Conservation (phyloP, 352 stramenopile species). For the Phytopythium chamaehyphon region DNA sequence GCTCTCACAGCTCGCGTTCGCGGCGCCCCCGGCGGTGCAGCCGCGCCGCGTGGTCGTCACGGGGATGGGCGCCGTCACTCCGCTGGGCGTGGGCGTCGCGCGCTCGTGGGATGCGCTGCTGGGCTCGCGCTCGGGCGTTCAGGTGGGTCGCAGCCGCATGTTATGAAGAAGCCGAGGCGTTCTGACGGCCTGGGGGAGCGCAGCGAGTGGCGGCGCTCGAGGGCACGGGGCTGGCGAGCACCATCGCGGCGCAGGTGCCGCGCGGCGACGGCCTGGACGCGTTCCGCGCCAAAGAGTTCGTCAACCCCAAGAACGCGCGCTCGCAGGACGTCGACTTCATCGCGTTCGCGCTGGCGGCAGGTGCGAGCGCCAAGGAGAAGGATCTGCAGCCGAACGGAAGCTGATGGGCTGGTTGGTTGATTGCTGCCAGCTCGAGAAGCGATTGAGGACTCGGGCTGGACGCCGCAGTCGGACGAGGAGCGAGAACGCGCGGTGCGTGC, state of each 20-base stretch:
- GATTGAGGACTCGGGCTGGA: constrained; percentile 73
- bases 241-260: constrained; percentile 69
- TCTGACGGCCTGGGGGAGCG: neutral
- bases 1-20: constrained; percentile 67
- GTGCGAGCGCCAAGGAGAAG: constrained; percentile 22
- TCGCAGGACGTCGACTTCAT: constrained; percentile 86
- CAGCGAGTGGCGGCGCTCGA: constrained; percentile 53
- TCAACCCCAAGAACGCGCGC: constrained; percentile 63
- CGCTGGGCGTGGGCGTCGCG: constrained; percentile 83
- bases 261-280: constrained; percentile 40
- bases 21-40: constrained; percentile 42
- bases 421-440: constrained; percentile 60
- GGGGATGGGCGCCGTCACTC: constrained; percentile 88
- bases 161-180: neutral
- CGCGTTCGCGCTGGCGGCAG: constrained; percentile 75
- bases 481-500: constrained; percentile 48
- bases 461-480: constrained; percentile 54
- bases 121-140: constrained; percentile 69
- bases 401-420: neutral
- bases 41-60: constrained; percentile 90
- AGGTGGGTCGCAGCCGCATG: constrained; percentile 17
- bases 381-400: neutral
- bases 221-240: constrained; percentile 58
- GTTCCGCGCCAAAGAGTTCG: constrained; percentile 65
- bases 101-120: constrained; percentile 83